These are phyloP conservation scores for Quercus engelmannii DNA, from an alignment of 306 rosid species.

Conservation along the genomic window DNA sequence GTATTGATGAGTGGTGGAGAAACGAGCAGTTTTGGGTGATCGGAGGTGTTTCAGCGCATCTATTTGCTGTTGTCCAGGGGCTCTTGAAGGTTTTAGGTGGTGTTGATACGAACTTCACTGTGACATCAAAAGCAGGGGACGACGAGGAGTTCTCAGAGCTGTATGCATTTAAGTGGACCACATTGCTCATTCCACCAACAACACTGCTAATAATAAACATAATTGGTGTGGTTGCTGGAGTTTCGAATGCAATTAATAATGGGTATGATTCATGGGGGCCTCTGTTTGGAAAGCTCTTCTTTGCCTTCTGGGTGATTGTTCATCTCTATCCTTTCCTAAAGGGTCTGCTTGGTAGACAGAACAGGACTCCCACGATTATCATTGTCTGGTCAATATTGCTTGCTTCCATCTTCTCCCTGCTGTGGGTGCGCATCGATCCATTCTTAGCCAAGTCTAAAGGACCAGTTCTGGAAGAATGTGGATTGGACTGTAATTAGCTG, in stretches of 20 bases:
- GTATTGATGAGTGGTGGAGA: conserved; percentile 78
- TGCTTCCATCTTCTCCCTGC: conserved; percentile 60
- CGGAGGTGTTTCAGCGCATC: conserved; percentile 63
- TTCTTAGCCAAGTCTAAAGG: conserved; percentile 48
- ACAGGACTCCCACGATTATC: conserved; percentile 73
- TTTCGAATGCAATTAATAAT: conserved; percentile 58
- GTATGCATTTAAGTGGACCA: conserved; percentile 50
- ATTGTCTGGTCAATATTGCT: conserved; percentile 72
- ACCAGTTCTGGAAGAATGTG: conserved; percentile 64
- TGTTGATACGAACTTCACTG: conserved; percentile 49
- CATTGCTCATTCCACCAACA: conserved; percentile 69
- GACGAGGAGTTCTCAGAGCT: conserved; percentile 24
- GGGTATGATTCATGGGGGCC: conserved; percentile 68
- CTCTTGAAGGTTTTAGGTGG: conserved; percentile 59
- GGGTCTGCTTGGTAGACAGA: conserved; percentile 53
- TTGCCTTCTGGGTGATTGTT: conserved; percentile 64
- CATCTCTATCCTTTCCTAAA: conserved; percentile 71
- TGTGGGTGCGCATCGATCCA: conserved; percentile 69
- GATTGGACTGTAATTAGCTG: conserved; percentile 65
- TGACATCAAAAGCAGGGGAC: conserved; percentile 37
- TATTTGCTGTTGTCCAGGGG: conserved; percentile 59
- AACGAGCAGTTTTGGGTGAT: conserved; percentile 80
- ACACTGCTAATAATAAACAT: conserved; percentile 56
- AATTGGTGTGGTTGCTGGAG: conserved; percentile 57
- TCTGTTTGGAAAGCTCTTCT: conserved; percentile 58